These are phyloP conservation scores for Penicillium macrosclerotiorum DNA, from an alignment of 495 filamentous ascomycete species.

Conservation along the genomic window DNA sequence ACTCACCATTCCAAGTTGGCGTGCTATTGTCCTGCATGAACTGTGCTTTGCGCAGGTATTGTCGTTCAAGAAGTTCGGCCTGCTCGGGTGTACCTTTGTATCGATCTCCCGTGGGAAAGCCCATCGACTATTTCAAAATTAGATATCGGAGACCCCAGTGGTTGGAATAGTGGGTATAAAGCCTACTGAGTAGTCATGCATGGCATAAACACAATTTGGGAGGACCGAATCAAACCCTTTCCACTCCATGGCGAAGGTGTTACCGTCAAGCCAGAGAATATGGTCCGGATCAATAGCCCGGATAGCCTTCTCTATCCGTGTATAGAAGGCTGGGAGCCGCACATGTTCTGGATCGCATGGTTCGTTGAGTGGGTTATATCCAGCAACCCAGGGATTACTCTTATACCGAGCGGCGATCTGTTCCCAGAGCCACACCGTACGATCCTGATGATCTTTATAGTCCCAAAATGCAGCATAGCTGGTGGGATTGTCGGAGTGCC, in stretches of 20 bases:
- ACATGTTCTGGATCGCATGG: slow-evolving; percentile 58
- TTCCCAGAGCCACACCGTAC: slow-evolving; percentile 59
- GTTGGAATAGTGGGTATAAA: neutral
- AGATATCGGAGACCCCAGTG: neutral
- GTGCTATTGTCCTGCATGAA: slow-evolving; percentile 54
- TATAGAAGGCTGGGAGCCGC: slow-evolving; percentile 55
- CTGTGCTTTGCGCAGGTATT: slow-evolving; percentile 54
- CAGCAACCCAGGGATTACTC: slow-evolving; percentile 56
- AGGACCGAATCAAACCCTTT: slow-evolving; percentile 40
- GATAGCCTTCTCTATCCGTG: slow-evolving; percentile 56
- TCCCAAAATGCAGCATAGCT: slow-evolving; percentile 62
- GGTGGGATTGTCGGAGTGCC: slow-evolving; percentile 59
- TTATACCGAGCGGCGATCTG: slow-evolving; percentile 56
- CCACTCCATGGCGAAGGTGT: slow-evolving; percentile 62
- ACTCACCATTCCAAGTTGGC: slow-evolving; percentile 67
- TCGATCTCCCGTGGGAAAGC: slow-evolving; percentile 53
- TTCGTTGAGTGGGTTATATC: slow-evolving; percentile 68
- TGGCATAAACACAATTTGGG: slow-evolving; percentile 60
- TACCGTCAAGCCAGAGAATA: slow-evolving; percentile 64
- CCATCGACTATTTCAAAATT: slow-evolving; percentile 33
- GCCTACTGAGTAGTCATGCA: slow-evolving; percentile 57
- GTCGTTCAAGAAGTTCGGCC: slow-evolving; percentile 42
- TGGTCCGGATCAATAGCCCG: slow-evolving; percentile 58
- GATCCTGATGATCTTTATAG: slow-evolving; percentile 60
- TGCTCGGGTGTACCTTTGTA: slow-evolving; percentile 54